phyloP scores from a whole-genome alignment of 2,329 filamentous ascomycete species.

The Fusarium fujikuroi region DNA sequence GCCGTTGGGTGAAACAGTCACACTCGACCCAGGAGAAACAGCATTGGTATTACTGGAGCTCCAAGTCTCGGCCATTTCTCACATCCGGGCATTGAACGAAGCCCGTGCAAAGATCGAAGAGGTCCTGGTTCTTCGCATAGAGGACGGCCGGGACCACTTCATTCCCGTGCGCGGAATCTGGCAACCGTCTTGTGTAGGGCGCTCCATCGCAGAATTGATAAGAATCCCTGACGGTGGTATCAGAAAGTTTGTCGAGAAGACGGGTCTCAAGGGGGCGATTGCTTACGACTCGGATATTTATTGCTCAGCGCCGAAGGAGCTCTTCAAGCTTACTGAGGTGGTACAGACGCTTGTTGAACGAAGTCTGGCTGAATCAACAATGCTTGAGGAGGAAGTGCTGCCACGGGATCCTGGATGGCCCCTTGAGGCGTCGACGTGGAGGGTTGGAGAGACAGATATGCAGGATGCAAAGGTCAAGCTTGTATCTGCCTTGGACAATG shows the following conservation, averaged over 20 bases:
- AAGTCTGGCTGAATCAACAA: conserved; percentile 68
- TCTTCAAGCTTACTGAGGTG: conserved; percentile 88
- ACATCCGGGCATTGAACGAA: conserved; percentile 78
- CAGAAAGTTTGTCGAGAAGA: conserved; percentile 59
- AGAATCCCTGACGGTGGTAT: conserved; percentile 85
- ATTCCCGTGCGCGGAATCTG: conserved; percentile 82
- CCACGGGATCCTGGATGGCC: conserved; percentile 70
- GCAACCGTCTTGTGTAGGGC: conserved; percentile 84
- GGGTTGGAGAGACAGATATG: conserved; percentile 35
- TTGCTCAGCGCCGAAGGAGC: conserved; percentile 85
- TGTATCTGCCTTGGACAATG: conserved; percentile 78
- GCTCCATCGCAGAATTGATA: conserved; percentile 89
- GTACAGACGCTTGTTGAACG: conserved; percentile 70
- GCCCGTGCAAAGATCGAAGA: conserved; percentile 77
- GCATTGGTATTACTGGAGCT: conserved; percentile 75
- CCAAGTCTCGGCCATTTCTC: conserved; percentile 70
- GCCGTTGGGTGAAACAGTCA: conserved; percentile 62
- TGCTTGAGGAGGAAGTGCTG: conserved; percentile 65
- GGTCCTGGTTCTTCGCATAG: conserved; percentile 85
- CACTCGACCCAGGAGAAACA: conserved; percentile 86
- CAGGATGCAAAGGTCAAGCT: conserved; percentile 51
- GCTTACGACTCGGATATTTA: conserved; percentile 69
- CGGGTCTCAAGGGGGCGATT: conserved; percentile 59
- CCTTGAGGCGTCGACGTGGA: conserved; percentile 59
- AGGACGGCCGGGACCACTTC: conserved; percentile 89